Evolutionary conservation across 148 eudicot species (phyloP).

Genomic region (Rhododendron williamsianum): DNA sequence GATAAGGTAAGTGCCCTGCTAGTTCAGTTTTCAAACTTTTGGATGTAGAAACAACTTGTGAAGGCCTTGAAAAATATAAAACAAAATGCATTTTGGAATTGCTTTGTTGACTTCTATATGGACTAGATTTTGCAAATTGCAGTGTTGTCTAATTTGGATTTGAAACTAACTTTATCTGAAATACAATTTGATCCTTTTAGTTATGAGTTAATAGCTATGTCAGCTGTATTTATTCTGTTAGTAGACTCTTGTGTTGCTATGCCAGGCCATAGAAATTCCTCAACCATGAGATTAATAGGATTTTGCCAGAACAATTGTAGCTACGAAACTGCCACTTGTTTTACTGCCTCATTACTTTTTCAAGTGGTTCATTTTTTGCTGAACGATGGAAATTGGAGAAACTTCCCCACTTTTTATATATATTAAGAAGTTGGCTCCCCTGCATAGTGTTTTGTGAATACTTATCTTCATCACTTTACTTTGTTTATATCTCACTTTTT

Average conservation of each 20-base stretch:
- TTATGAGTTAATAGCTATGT: background rate
- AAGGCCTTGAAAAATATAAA: background rate
- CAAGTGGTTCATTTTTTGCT: background rate
- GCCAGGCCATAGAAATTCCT: background rate
- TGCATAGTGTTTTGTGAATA: background rate
- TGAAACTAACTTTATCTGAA: background rate
- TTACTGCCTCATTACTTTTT: background rate
- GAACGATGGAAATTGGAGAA: background rate
- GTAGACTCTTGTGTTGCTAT: background rate
- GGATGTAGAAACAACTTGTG: background rate
- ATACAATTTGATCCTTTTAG: background rate
- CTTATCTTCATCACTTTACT: background rate
- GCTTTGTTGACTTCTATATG: background rate
- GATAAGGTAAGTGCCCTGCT: slow-evolving; percentile 31
- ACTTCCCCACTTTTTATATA: background rate
- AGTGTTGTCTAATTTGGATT: background rate
- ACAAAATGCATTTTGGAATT: background rate
- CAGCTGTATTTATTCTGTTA: background rate
- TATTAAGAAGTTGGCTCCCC: too few relatives aligned
- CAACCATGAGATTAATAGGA: background rate
- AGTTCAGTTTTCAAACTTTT: slow-evolving; percentile 2
- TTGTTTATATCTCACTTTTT: too few relatives aligned
- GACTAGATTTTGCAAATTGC: background rate
- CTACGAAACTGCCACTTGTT: background rate
- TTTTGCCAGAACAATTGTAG: background rate